Evolutionary conservation across 2,329 filamentous ascomycete species (phyloP).

Genomic region (Mycosphaerella sp.): DNA sequence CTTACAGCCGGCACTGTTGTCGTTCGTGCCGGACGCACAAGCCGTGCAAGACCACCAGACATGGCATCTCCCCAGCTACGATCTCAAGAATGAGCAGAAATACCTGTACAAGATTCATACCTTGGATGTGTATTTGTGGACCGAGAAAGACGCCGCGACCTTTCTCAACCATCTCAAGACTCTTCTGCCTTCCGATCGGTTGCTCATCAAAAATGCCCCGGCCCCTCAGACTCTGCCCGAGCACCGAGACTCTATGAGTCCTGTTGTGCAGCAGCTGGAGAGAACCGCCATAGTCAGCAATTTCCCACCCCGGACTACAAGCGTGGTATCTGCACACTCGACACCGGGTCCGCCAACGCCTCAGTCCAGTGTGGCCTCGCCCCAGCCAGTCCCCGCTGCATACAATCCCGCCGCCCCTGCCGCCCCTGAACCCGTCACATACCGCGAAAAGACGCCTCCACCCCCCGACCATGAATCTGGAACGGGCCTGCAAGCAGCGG

Average conservation of each 20-base stretch:
- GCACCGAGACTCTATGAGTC: constrained; percentile 52
- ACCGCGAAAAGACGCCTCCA: constrained; percentile 74
- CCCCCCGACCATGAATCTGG: constrained; percentile 58
- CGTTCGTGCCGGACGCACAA: constrained; percentile 54
- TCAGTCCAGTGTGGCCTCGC: constrained; percentile 19
- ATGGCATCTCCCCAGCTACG: constrained; percentile 70
- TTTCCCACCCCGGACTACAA: constrained; percentile 40
- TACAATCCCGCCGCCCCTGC: constrained; percentile 76
- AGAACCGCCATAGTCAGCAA: constrained; percentile 60
- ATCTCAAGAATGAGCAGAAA: constrained; percentile 66
- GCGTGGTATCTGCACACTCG: constrained; percentile 35
- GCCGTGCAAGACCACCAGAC: constrained; percentile 44
- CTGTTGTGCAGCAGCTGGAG: constrained; percentile 68
- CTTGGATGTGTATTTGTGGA: constrained; percentile 76
- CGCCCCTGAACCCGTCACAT: constrained; percentile 63
- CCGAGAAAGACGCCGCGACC: constrained; percentile 61
- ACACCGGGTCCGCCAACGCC: constrained; percentile 30
- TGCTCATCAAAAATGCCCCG: constrained; percentile 62
- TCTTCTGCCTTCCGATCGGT: constrained; percentile 55
- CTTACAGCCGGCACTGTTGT: constrained; percentile 66
- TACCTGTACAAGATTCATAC: constrained; percentile 74
- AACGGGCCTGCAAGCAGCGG: constrained; percentile 39
- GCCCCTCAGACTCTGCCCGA: constrained; percentile 40
- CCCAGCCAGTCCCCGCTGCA: constrained; percentile 50
- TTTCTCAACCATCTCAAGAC: constrained; percentile 64